phyloP scores from a whole-genome alignment of 768 basidiomycete genomes.

The Phylloporus sp. region DNA sequence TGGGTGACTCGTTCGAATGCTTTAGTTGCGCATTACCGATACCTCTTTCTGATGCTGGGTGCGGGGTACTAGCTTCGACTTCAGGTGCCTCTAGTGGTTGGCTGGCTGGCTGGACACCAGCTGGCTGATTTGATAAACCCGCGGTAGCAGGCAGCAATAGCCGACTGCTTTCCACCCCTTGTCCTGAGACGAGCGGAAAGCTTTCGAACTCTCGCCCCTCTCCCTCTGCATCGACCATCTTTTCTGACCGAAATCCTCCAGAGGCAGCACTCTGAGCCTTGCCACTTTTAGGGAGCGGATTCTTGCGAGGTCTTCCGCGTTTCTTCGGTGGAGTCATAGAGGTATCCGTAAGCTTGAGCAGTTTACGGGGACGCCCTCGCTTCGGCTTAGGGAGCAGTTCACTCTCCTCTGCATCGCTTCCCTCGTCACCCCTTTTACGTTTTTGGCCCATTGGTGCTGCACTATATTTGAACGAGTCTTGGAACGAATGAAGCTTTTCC shows the following conservation, averaged over 20 bases:
- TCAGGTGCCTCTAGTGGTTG: not conserved
- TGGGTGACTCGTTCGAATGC: not conserved
- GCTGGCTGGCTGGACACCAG: too few relatives aligned
- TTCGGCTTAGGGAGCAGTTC: slow-evolving; percentile 34
- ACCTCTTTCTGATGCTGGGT: not conserved
- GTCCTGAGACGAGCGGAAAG: not conserved
- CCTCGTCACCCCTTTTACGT: slow-evolving; percentile 28
- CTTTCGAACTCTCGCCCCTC: not conserved
- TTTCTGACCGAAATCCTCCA: slow-evolving; percentile 8
- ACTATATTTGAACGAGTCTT: slow-evolving; percentile 45
- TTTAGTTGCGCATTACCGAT: not conserved
- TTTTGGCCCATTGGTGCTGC: slow-evolving; percentile 23
- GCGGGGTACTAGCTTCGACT: not conserved
- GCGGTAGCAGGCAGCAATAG: not conserved
- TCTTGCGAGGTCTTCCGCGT: slow-evolving; percentile 34
- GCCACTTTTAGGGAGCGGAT: slow-evolving; percentile 3
- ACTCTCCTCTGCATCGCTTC: slow-evolving; percentile 12
- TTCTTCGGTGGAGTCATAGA: slow-evolving; percentile 26
- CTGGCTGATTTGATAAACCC: not conserved
- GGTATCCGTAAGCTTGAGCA: slow-evolving; percentile 7
- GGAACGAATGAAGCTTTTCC: slow-evolving; percentile 38
- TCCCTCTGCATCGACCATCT: not conserved
- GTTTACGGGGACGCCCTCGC: slow-evolving; percentile 53
- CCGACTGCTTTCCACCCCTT: not conserved
- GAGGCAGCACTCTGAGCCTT: not conserved